These are phyloP conservation scores for Solanum lignicaule DNA, from an alignment of 257 asterid species.

Conservation along the genomic window DNA sequence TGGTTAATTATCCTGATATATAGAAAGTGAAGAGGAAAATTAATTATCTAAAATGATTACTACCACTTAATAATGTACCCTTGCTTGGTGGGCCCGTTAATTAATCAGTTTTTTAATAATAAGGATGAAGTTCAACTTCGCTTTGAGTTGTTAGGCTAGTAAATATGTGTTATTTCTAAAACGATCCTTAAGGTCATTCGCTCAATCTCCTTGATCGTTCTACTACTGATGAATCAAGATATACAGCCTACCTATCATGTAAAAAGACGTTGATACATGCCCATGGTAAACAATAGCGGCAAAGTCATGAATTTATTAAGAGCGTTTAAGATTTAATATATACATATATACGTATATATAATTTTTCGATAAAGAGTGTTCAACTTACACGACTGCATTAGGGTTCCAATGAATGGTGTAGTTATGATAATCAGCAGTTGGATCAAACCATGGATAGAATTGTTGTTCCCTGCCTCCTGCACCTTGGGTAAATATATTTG, in stretches of 20 bases:
- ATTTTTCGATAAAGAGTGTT: not conserved
- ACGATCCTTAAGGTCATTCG: not conserved
- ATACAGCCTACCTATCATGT: not conserved
- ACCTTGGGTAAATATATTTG: constrained; percentile 56
- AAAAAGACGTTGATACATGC: not conserved
- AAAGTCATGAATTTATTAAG: not conserved
- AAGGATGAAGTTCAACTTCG: not conserved
- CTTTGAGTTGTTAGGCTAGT: not conserved
- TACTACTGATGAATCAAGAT: not conserved
- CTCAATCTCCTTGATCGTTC: rapidly evolving
- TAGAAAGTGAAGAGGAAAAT: not conserved
- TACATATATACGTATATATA: not conserved
- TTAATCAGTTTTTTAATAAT: not conserved
- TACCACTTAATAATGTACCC: too few species aligned
- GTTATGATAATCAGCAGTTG: constrained; percentile 58
- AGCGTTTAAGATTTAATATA: not conserved
- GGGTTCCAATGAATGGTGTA: constrained; percentile 73
- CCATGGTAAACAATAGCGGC: not conserved
- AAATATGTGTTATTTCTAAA: not conserved
- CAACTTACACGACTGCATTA: constrained; percentile 41
- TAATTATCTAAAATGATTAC: not conserved
- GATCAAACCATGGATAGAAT: constrained; percentile 75
- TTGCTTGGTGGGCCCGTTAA: not conserved
- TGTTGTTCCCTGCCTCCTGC: constrained; percentile 61
- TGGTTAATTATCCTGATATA: not conserved